Evolutionary conservation across 2,329 filamentous ascomycete genomes (phyloP), one percentile per base, ranked within the genome.

Genomic region (Penicillium glabrum): DNA sequence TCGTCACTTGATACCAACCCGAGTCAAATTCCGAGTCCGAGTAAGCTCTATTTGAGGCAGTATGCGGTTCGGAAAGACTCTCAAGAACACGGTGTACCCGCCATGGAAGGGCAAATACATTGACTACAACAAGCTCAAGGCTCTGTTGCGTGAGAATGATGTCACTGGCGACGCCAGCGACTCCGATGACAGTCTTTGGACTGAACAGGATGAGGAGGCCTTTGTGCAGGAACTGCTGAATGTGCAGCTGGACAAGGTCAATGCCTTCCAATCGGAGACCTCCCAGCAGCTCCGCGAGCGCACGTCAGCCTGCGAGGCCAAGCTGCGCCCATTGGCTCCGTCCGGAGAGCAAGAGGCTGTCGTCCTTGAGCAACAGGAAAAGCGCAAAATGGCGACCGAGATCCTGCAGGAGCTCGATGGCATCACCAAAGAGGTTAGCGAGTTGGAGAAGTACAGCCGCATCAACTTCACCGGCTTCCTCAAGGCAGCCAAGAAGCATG

Each of bases 401-500:
- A 86, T 93, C 39, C 83, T 95, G 69, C 75, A 80, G 47, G 91
- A 97, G 78, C 84, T 98, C 54, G 93, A 98, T 74, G 77, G 79
- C 53, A 95, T 98, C 75, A 95, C 90, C 33, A 90, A 91, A 72
- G 91, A 97, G 76, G 88, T 96, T 69, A 93, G 89, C 73, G 90
- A 96, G 80, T 83, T 99, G 65, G 95, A 96, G 77, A 95, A 91
- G 75, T 99, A 95, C 78, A 95, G 91, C 75, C 90, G 89, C 62
- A 88, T 97, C 79, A 99, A 99, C 79, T 99, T 97, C 76, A 96
- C 95, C 6, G 95, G 92, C 47, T 96, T 98, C 77, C 84, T 97
- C 71, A 99, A 99, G 82, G 96, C 96, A 47, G 92, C 92, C 55
- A 99, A 99, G 86, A 99, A 99, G 79, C 95, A 99, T 77, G 95